Evolutionary conservation across 2,329 filamentous ascomycete species (phyloP), one percentile per base, ranked within the genome.

Genomic region (Whalleya microplaca): DNA sequence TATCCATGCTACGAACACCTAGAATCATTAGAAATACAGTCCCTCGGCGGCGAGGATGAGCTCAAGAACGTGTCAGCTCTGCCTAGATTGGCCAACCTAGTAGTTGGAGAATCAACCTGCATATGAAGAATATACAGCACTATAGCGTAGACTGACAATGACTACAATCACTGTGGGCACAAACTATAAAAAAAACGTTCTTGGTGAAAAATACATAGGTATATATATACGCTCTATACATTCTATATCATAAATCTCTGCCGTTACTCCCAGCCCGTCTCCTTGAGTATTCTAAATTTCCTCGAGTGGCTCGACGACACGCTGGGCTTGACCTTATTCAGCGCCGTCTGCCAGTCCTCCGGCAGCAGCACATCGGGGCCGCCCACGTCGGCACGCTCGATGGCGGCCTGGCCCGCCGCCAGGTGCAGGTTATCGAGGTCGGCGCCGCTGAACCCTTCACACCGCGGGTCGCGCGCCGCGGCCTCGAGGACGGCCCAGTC

Each of bases 361-460:
- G 62, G 60, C 1, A 66, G 70, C 14, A 81, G 72, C 32, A 67
- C 62, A 21, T 60, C 23, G 66, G 68, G 9, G 62, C 69, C 48
- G 45, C 58, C 14, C 44, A 48, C 21, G 7, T 64, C 62, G 53
- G 58, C 58, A 48, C 64, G 64, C 52, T 66, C 59, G 23, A 72
- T 59, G 3, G 66, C 62, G 0, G 68, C 64, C 53, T 72, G 65
- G 16, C 61, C 70, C 9, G 71, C 71, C 0, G 69, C 66, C 14
- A 62, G 61, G 47, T 72, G 69, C n/a, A 87, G 75, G 61, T 84
- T 85, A 29, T 80, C 79, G 41, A 89, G 72, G 66, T 89, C 86
- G 1, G 86, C 86, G 57, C 85, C 86, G 57, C 89, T 94, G 72
- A 94, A 98, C 21, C 90, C 86, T 9, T 83, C 79, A 71, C 93